Evolutionary conservation across 1,139 yeast genomes (phyloP).

Genomic region (Diutina siamensis): DNA sequence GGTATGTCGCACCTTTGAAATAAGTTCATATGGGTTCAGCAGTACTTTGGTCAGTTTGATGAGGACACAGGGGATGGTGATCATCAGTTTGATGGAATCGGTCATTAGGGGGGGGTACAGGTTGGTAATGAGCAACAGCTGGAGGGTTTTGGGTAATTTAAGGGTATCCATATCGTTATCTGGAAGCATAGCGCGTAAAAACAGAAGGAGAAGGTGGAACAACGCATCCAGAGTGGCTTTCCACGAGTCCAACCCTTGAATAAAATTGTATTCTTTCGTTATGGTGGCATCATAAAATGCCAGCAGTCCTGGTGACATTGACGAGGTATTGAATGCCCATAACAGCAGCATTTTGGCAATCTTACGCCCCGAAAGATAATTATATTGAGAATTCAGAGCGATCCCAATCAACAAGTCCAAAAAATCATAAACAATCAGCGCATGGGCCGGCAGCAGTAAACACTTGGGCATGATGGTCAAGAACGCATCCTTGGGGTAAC

Average conservation of each 20-base stretch:
- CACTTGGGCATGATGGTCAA: constrained; percentile 76
- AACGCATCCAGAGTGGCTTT: constrained; percentile 75
- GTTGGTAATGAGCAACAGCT: constrained; percentile 47
- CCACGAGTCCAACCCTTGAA: constrained; percentile 72
- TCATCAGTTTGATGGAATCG: constrained; percentile 25
- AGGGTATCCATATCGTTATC: constrained; percentile 45
- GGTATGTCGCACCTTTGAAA: constrained; percentile 52
- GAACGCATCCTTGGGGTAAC: constrained; percentile 63
- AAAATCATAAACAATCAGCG: constrained; percentile 79
- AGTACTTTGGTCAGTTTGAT: constrained; percentile 55
- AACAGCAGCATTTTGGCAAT: constrained; percentile 73
- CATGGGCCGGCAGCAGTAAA: constrained; percentile 74
- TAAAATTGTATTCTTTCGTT: constrained; percentile 34
- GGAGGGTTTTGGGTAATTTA: constrained; percentile 53
- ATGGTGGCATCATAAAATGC: constrained; percentile 33
- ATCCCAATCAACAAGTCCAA: constrained; percentile 71
- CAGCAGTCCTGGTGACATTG: constrained; percentile 15
- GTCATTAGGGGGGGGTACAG: constrained; percentile 50
- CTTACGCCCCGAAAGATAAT: constrained; percentile 70
- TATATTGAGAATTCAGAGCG: constrained; percentile 72
- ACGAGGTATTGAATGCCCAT: constrained; percentile 64
- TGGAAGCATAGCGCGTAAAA: constrained; percentile 71
- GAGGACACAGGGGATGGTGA: constrained; percentile 49
- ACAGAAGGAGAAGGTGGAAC: constrained; percentile 68
- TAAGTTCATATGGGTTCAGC: constrained; percentile 27